A percentile compares a stretch with the other conserved stretches of the same genome.
phyloP scores from a whole-genome alignment of 2,329 filamentous ascomycete genomes.

The Stagonosporopsis cucurbitacearum region DNA sequence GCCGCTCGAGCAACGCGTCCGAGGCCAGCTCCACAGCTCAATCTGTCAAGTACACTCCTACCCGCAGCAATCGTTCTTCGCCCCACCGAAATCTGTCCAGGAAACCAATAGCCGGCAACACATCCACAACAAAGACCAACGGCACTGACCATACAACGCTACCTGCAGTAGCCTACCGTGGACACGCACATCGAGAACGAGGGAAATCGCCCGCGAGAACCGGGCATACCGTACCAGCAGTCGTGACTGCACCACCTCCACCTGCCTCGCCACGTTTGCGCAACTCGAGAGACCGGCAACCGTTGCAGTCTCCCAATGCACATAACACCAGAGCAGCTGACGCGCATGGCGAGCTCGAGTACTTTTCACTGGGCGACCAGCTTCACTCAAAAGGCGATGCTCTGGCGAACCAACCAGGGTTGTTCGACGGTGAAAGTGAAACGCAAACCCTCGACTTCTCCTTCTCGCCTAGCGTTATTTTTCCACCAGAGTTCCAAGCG shows the following conservation, averaged over 20 bases:
- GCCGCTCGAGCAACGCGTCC: conserved; percentile 44
- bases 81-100: conserved; percentile 33
- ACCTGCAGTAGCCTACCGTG: conserved; percentile 41
- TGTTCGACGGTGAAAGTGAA: conserved; percentile 19
- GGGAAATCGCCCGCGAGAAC: conserved; percentile 38
- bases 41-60: conserved; percentile 41
- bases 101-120: conserved; percentile 19
- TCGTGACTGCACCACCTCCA: conserved; percentile 38
- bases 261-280: conserved; percentile 45
- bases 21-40: conserved; percentile 46
- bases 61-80: conserved; percentile 37
- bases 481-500: conserved; percentile 12
- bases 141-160: conserved; percentile 30
- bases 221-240: conserved; percentile 38
- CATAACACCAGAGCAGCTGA: conserved; percentile 21
- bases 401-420: conserved; percentile 7
- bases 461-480: conserved; percentile 15
- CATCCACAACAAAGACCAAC: conserved; percentile 10
- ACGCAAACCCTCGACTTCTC: conserved; percentile 19
- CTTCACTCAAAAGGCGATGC: conserved; percentile 6
- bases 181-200: conserved; percentile 39
- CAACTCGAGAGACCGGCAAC: conserved; percentile 43
- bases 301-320: conserved; percentile 35
- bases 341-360: conserved; percentile 31
- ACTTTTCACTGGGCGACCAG: conserved; percentile 30